Evolutionary conservation across 768 basidiomycete genomes (phyloP), one percentile per base, ranked within the genome.

Genomic region (Boletus tomentosulus): DNA sequence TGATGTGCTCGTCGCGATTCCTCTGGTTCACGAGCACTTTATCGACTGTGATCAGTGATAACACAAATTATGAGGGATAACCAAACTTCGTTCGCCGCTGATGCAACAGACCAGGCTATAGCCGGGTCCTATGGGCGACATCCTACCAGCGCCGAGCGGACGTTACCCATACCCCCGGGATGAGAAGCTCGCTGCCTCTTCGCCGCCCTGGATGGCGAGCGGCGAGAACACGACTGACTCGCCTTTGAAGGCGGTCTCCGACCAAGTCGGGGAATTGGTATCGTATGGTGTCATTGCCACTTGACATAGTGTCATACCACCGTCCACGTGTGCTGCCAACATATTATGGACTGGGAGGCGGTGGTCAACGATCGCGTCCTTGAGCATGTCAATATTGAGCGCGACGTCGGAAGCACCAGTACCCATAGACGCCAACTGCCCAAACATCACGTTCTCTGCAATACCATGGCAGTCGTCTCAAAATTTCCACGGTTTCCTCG

Each of bases 391-490:
- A 63, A 98, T 91, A 70, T 99, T 96, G 47, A 99, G 80, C 0
- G 92, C 87, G 48, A 99, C 90, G 46, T 98, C 96, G 65, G 96
- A 98, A 9, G 92, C 82, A 13, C 97, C 97, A 0, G 97, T 98
- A 48, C 97, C 97, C 94, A 99, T 98, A 1, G 94, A 94, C n/a
- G 96, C 95, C 83, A 98, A 89, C 74, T 98, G 97, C 15, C 97
- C 97, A 62, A 99, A 92, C 80, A 99, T 85, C 41, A 99, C 93
- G 64, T 98, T 98, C 78, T 98, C 96, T 16, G 97, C 97, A 31
- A 99, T 85, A 41, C 96, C 97, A 50, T 92, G 92, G 67, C 97
- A 99, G 62, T 98, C 96, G 59, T 99, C 97, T 95, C 51, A 99
- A 73, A 63, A 98, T 98, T 69, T 99, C 97, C 56, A 99, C 97